Percentiles rank a stretch among this genome's conserved stretches.
These are phyloP conservation scores for Hanseniaspora taiwanica DNA, from an alignment of 805 yeast species.

Conservation along the genomic window DNA sequence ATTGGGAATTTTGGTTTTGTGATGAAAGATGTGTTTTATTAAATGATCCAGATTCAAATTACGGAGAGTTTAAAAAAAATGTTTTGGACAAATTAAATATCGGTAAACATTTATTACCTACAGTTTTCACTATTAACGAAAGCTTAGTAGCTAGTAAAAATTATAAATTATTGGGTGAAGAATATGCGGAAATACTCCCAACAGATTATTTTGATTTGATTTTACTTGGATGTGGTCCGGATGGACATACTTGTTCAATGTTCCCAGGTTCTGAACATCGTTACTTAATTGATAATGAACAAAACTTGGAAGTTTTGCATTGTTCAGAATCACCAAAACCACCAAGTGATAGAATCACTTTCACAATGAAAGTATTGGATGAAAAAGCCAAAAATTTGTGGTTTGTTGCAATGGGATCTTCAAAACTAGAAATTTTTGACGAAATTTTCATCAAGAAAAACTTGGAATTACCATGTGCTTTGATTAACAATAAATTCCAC, in stretches of 20 bases:
- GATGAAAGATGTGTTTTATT: conserved; percentile 87
- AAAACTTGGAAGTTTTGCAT: conserved; percentile 38
- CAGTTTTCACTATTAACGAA: conserved; percentile 54
- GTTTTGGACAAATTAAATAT: conserved; percentile 31
- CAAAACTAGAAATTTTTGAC: conserved; percentile 60
- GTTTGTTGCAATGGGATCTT: conserved; percentile 83
- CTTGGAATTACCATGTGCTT: conserved; percentile 51
- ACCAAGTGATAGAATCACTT: conserved; percentile 82
- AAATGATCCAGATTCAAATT: conserved; percentile 74
- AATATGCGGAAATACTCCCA: conserved; percentile 50
- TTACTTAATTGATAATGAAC: conserved; percentile 39
- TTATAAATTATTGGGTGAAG: conserved; percentile 43
- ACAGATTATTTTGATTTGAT: conserved; percentile 40
- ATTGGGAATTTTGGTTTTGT: conserved; percentile 75
- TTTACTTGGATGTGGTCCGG: conserved; percentile 87
- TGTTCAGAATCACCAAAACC: conserved; percentile 85
- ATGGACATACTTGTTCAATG: conserved; percentile 88
- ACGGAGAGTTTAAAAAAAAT: conserved; percentile 57
- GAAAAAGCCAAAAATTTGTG: conserved; percentile 29
- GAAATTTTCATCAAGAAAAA: conserved; percentile 48
- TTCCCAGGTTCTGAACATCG: conserved; percentile 61
- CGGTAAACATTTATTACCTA: conserved; percentile 29
- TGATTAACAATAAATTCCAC: conserved; percentile 47
- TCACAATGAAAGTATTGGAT: conserved; percentile 63
- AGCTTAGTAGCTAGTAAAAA: conserved; percentile 39